Conservation (phyloP, 2,329 filamentous ascomycete species). For the Penicillium occitanis region DNA sequence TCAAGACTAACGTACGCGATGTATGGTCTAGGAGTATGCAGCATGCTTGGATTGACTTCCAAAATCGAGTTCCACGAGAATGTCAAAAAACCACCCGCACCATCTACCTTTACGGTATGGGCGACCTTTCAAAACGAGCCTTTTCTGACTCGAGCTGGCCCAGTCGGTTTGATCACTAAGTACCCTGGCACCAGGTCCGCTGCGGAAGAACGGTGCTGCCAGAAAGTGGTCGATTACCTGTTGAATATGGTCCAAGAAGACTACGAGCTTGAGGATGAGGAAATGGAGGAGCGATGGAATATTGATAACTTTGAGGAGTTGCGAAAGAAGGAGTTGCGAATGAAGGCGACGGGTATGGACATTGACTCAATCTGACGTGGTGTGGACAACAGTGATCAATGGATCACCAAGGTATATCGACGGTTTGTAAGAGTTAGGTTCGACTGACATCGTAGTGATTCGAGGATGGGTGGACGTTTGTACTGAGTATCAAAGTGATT, state of each 20-base stretch:
- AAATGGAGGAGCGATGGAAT: slow-evolving; percentile 14
- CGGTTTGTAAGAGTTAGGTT: neutral
- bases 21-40: slow-evolving; percentile 26
- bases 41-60: slow-evolving; percentile 25
- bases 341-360: neutral
- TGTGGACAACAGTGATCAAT: neutral
- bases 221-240: slow-evolving; percentile 31
- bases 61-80: neutral
- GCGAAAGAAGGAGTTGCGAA: neutral
- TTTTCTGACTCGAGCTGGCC: slow-evolving; percentile 33
- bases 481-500: neutral
- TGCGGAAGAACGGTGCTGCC: slow-evolving; percentile 29
- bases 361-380: neutral
- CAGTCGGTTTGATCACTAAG: slow-evolving; percentile 26
- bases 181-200: slow-evolving; percentile 13
- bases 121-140: slow-evolving; percentile 30
- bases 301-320: slow-evolving; percentile 9
- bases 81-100: neutral
- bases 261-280: slow-evolving; percentile 19
- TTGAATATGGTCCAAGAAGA: slow-evolving; percentile 33
- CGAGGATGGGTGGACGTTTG: neutral
- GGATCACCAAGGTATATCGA: neutral
- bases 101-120: slow-evolving; percentile 14
- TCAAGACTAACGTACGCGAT: neutral
- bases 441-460: neutral